Evolutionary conservation across 805 yeast species (phyloP).

Genomic region (Saturnispora kantuleensis): DNA sequence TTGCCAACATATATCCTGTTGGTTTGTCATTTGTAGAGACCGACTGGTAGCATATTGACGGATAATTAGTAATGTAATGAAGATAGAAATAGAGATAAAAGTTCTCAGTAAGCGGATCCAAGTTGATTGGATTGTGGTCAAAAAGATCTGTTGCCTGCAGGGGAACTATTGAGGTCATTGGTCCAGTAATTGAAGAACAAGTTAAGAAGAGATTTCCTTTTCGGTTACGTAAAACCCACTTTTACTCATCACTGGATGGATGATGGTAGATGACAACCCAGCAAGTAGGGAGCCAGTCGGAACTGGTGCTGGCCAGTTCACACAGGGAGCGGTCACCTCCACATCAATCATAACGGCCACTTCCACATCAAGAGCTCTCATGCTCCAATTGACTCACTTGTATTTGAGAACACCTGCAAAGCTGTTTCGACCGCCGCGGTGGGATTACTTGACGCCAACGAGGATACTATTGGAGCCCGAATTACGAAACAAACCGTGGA

Average conservation of each 20-base stretch:
- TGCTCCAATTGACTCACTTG: conserved; percentile 67
- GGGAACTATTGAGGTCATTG: conserved; percentile 83
- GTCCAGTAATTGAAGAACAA: neutral
- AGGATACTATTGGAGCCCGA: conserved; percentile 42
- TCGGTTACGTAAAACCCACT: no score
- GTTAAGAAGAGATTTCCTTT: no score
- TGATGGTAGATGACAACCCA: no score
- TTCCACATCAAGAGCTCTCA: conserved; percentile 42
- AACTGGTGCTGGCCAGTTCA: no score
- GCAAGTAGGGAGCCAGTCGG: no score
- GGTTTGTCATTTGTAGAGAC: conserved; percentile 25
- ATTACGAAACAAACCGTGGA: conserved; percentile 39
- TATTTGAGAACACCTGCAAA: conserved; percentile 78
- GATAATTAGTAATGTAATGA: conserved; percentile 80
- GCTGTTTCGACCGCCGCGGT: conserved; percentile 80
- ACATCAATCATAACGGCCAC: conserved; percentile 6
- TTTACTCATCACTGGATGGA: no score
- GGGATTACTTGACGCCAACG: conserved; percentile 71
- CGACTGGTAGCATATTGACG: conserved; percentile 77
- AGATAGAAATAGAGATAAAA: conserved; percentile 76
- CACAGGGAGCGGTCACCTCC: neutral
- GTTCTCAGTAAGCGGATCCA: conserved; percentile 88
- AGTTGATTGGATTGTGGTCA: conserved; percentile 59
- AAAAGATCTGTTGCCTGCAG: conserved; percentile 82
- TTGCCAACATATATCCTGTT: conserved; percentile 89